Conservation (phyloP, 108 stramenopile species). For the Nitzschia inconspicua region DNA sequence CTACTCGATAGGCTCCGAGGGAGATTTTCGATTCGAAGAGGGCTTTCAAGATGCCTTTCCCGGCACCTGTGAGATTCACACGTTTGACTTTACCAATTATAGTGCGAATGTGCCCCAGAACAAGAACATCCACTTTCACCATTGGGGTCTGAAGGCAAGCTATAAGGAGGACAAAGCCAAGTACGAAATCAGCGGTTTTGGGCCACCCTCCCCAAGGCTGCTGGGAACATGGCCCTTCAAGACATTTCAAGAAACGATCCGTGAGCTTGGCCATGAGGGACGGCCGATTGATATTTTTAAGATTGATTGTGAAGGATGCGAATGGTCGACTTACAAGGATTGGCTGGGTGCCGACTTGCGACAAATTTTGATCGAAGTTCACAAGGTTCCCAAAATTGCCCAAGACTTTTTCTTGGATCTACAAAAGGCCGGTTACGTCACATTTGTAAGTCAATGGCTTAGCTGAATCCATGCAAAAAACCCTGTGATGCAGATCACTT, state of each 20-base stretch:
- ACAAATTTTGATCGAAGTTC: slow-evolving; percentile 53
- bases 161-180: background rate
- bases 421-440: slow-evolving; percentile 27
- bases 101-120: background rate
- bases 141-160: slow-evolving; percentile 28
- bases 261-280: slow-evolving; percentile 26
- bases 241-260: slow-evolving; percentile 30
- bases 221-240: slow-evolving; percentile 20
- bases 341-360: slow-evolving; percentile 30
- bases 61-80: slow-evolving; percentile 42
- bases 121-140: slow-evolving; percentile 17
- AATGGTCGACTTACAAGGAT: slow-evolving; percentile 37
- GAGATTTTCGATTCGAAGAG: slow-evolving; percentile 30
- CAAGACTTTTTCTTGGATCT: slow-evolving; percentile 32
- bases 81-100: slow-evolving; percentile 32
- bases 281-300: slow-evolving; percentile 48
- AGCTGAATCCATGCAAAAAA: too few relatives aligned
- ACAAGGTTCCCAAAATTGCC: slow-evolving; percentile 9
- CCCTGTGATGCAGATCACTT: too few relatives aligned
- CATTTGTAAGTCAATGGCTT: too few relatives aligned
- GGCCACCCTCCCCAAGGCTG: background rate
- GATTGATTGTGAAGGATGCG: slow-evolving; percentile 53
- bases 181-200: background rate
- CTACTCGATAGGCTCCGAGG: slow-evolving; percentile 30
- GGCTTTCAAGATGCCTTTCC: background rate